Evolutionary conservation across 345 rosid genomes (phyloP).

Genomic region (Cardiospermum halicacabum): DNA sequence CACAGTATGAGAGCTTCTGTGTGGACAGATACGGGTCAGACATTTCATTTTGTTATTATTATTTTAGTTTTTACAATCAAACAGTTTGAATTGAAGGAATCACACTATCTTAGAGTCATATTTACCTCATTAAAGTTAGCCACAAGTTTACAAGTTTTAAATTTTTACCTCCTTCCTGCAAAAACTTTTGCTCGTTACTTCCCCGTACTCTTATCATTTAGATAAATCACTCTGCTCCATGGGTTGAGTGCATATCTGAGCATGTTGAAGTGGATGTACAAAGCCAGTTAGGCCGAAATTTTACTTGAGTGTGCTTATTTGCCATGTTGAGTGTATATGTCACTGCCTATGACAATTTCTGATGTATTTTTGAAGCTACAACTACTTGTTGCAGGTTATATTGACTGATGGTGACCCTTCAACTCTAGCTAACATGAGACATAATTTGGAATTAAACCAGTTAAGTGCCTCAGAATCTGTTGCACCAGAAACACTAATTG

Average conservation of each 20-base stretch:
- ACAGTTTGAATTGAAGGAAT: neutral
- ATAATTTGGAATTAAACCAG: conserved; percentile 52
- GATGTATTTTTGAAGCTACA: neutral
- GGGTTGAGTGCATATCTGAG: neutral
- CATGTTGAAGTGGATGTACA: neutral
- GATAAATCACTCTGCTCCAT: neutral
- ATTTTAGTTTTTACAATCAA: neutral
- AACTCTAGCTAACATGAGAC: conserved; percentile 72
- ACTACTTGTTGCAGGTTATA: conserved; percentile 46
- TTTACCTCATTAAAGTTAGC: neutral
- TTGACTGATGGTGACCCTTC: conserved; percentile 70
- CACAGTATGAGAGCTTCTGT: conserved; percentile 48
- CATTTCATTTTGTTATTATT: conserved; percentile 21
- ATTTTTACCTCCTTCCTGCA: neutral
- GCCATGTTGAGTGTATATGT: too few relatives aligned
- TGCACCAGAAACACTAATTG: conserved; percentile 16
- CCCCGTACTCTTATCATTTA: neutral
- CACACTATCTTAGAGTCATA: neutral
- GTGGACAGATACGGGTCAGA: conserved; percentile 91
- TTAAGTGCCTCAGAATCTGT: conserved; percentile 24
- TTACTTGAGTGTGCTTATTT: neutral
- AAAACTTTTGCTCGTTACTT: neutral
- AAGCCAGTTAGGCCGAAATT: neutral
- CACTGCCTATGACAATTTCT: neutral
- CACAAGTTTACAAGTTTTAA: neutral